Evolutionary conservation across 1,139 yeast species (phyloP).

Genomic region (Magnusiomyces suaveolens): DNA sequence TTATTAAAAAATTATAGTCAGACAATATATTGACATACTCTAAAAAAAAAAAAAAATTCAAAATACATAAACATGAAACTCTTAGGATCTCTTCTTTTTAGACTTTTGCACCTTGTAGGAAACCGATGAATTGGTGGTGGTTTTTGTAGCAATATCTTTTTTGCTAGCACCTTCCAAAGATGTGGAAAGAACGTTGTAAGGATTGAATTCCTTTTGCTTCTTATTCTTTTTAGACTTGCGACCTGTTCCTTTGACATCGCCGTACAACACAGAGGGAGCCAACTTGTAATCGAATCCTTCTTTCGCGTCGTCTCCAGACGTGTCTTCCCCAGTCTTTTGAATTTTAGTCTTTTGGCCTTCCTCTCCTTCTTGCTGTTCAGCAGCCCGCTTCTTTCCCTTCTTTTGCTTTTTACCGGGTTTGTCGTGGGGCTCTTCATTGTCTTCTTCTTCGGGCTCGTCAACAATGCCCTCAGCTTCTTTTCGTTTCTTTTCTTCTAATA

Average conservation of each 20-base stretch:
- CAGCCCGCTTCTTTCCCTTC: neutral
- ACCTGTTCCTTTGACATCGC: conserved; percentile 3
- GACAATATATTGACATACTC: too few relatives aligned
- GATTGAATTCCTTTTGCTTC: conserved; percentile 6
- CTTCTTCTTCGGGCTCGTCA: neutral
- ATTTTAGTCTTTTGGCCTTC: neutral
- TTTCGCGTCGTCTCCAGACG: neutral
- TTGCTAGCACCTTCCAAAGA: neutral
- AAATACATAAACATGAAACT: neutral
- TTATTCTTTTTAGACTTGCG: conserved; percentile 3
- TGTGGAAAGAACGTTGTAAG: conserved; percentile 5
- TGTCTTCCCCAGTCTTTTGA: neutral
- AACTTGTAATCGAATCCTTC: conserved; percentile 10
- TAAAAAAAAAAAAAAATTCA: too few relatives aligned
- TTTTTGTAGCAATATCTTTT: conserved; percentile 1
- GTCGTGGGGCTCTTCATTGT: conserved; percentile 1
- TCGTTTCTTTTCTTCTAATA: neutral
- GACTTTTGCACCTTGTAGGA: conserved; percentile 1
- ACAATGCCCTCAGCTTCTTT: neutral
- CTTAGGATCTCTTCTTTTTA: neutral
- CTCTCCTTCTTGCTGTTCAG: neutral
- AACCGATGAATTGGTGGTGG: neutral
- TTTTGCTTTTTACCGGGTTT: neutral
- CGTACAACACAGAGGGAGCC: conserved; percentile 12
- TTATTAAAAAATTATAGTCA: too few relatives aligned